These are phyloP conservation scores for Cocos nucifera DNA, from an alignment of 176 grass and related monocot genomes.

Conservation along the genomic window DNA sequence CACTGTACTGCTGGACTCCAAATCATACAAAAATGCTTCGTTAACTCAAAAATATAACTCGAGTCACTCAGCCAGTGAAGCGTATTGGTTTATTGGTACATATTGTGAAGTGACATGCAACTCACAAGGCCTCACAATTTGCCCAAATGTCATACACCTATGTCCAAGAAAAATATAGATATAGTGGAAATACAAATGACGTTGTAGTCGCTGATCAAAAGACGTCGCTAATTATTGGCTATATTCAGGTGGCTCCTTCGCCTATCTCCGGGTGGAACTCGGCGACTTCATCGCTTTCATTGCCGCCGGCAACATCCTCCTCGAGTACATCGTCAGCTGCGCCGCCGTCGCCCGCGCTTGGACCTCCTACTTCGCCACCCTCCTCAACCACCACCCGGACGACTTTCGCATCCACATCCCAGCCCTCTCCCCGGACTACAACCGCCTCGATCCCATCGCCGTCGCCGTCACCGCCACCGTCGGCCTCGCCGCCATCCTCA, in stretches of 20 bases:
- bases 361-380: slow-evolving; percentile 17
- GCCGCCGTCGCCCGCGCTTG: slow-evolving; percentile 8
- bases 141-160: too few species aligned
- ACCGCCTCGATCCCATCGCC: slow-evolving; percentile 8
- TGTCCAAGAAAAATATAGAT: too few species aligned
- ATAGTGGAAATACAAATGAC: too few species aligned
- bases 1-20: too few species aligned
- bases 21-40: too few species aligned
- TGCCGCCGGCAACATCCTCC: slow-evolving; percentile 6
- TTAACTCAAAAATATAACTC: too few species aligned
- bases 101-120: too few species aligned
- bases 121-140: too few species aligned
- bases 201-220: too few species aligned
- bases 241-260: slow-evolving; percentile 6
- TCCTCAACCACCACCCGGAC: slow-evolving; percentile 7
- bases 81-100: too few species aligned
- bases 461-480: background rate
- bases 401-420: slow-evolving; percentile 12
- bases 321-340: slow-evolving; percentile 6
- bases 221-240: too few species aligned
- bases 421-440: background rate
- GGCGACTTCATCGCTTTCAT: slow-evolving; percentile 12
- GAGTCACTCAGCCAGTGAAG: too few species aligned
- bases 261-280: slow-evolving; percentile 10
- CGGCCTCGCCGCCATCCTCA: background rate